Evolutionary conservation across 768 basidiomycete species (phyloP), one percentile per base, ranked within the genome.

Genomic region (Melanogaster broomeanus): DNA sequence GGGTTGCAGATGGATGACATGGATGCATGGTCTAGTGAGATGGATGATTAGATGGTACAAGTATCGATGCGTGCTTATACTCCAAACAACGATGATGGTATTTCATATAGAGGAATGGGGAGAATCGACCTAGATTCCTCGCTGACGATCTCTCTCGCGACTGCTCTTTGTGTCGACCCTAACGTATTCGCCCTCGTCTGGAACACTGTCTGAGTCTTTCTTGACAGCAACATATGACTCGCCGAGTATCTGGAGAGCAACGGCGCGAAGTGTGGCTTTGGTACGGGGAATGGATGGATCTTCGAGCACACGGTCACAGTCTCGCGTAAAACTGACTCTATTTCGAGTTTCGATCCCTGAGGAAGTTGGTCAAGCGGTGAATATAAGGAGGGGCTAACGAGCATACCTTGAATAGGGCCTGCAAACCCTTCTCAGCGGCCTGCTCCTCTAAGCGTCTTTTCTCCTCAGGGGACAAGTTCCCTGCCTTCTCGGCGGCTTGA

Each of bases 391-490:
- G 30, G 21, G 8, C 22, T 34, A 40, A 42, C 22, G n/a, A 21
- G 45, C 63, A 41, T 44, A 87, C 90, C 78, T 94, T 95, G 80
- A 95, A 95, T 27, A 95, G 72, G 1, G 93, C 91, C 60, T 93
- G 90, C 1, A 95, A 68, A 12, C 91, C 93, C 68, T 94, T 95
- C 74, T 95, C 93, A 0, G 93, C 93, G 1, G 93, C 93, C 61
- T 93, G 89, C 59, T 95, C 93, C 64, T 96, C 93, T 1, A 96
- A 72, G 50, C 84, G 81, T 64, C 80, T 84, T 72, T 83, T 87
- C 71, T 93, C 90, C 38, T 93, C 92, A 0, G 86, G 82, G 25
- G 73, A 76, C 35, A 93, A 71, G 52, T 86, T 90, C 1, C 93
- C 93, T 3, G 87, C 84, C 62, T 87, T 86, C 68, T 95, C 93